phyloP scores from a whole-genome alignment of 148 eudicot genomes.

The Rhododendron griersonianum region DNA sequence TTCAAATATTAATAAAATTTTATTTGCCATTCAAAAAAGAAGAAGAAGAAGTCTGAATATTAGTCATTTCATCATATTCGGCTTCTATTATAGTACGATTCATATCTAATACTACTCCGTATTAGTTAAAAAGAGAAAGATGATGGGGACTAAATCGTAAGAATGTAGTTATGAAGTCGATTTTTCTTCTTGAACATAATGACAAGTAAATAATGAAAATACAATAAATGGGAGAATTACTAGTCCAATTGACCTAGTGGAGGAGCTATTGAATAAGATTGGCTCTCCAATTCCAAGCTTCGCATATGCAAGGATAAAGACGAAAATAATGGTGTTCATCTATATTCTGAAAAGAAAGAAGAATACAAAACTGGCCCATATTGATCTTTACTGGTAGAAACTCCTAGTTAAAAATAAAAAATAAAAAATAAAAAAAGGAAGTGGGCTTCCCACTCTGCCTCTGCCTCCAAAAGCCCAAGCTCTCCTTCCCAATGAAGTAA shows the following conservation, averaged over 20 bases:
- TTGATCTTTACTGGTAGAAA: slow-evolving; percentile 4
- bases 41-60: too few relatives aligned
- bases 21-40: too few relatives aligned
- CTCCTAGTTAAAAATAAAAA: neutral
- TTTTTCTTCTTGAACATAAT: neutral
- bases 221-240: neutral
- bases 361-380: slow-evolving; percentile 17
- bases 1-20: too few relatives aligned
- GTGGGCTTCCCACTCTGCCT: neutral
- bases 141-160: neutral
- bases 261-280: neutral
- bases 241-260: neutral
- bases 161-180: too few relatives aligned
- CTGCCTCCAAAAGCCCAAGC: slow-evolving; percentile 7
- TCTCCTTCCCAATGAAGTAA: neutral
- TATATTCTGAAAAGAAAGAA: neutral
- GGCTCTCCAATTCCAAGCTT: neutral
- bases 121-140: neutral
- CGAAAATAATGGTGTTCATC: neutral
- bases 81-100: neutral
- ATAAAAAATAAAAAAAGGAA: neutral
- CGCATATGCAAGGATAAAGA: neutral
- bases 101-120: neutral
- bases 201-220: neutral
- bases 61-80: too few relatives aligned